A percentile compares a stretch with the other conserved stretches of the same genome.
phyloP scores from a whole-genome alignment of 768 basidiomycete genomes.

The Neoboletus brunneissimus region DNA sequence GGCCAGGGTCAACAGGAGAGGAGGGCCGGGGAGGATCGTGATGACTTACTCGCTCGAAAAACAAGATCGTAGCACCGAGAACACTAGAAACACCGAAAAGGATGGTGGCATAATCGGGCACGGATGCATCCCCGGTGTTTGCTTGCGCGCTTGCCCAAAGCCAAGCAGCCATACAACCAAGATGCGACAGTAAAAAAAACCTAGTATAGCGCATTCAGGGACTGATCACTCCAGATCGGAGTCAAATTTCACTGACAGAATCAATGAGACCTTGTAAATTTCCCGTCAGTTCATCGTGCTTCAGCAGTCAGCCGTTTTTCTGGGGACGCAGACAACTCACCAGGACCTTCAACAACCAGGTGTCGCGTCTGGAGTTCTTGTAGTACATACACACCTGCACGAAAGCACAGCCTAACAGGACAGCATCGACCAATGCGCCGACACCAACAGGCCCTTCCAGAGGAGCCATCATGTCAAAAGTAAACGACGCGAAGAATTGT shows the following conservation, averaged over 20 bases:
- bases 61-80: slow-evolving; percentile 10
- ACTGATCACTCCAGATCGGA: not conserved
- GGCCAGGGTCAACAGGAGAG: not conserved
- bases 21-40: not conserved
- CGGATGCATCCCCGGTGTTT: not conserved
- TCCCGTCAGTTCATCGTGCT: not conserved
- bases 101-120: slow-evolving; percentile 11
- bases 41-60: slow-evolving; percentile 17
- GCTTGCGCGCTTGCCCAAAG: slow-evolving; percentile 16
- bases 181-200: slow-evolving; percentile 15
- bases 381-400: slow-evolving; percentile 28
- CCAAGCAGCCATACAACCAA: slow-evolving; percentile 18
- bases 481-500: not conserved
- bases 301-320: not conserved
- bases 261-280: slow-evolving; percentile 12
- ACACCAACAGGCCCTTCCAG: slow-evolving; percentile 27
- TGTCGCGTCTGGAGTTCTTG: slow-evolving; percentile 16
- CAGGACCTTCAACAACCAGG: slow-evolving; percentile 13
- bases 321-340: slow-evolving; percentile 11
- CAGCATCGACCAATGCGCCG: slow-evolving; percentile 21
- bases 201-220: slow-evolving; percentile 11
- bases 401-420: slow-evolving; percentile 24
- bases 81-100: slow-evolving; percentile 21
- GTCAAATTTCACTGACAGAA: slow-evolving; percentile 14
- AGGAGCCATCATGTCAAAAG: slow-evolving; percentile 16